phyloP scores from a whole-genome alignment of 331 rosid species.

The Prunus yedoensis region DNA sequence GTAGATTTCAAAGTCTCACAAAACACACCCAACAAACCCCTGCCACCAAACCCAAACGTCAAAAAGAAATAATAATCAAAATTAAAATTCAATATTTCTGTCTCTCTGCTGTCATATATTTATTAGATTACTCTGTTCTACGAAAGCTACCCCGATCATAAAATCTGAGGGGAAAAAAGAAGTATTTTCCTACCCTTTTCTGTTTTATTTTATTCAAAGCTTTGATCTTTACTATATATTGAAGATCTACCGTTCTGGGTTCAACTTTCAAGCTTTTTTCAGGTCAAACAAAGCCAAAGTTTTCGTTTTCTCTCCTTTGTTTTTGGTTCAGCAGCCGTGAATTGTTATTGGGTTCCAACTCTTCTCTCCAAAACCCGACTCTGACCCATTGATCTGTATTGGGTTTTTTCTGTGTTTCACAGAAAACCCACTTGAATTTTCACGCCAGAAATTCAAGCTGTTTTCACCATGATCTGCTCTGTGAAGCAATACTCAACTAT shows the following conservation, averaged over 20 bases:
- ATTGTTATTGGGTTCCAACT: background rate
- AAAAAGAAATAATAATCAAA: background rate
- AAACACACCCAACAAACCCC: slow-evolving; percentile 5
- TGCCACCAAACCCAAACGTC: background rate
- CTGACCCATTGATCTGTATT: background rate
- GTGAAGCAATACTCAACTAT: slow-evolving; percentile 52
- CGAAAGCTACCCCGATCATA: slow-evolving; percentile 4
- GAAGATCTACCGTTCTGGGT: background rate
- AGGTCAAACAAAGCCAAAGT: background rate
- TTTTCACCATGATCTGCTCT: slow-evolving; percentile 66
- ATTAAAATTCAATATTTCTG: background rate
- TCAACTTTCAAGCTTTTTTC: background rate
- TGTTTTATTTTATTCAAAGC: background rate
- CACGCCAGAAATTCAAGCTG: slow-evolving; percentile 12
- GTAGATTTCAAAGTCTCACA: slow-evolving; percentile 16
- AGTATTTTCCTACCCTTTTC: background rate
- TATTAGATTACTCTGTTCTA: background rate
- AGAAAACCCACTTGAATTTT: slow-evolving; percentile 32
- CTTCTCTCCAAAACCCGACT: too few species aligned
- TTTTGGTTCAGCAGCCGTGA: background rate
- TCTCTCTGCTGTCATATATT: too few species aligned
- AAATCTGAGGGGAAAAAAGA: background rate
- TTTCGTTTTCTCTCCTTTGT: background rate
- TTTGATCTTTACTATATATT: slow-evolving; percentile 11
- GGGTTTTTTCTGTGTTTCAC: slow-evolving; percentile 13